Evolutionary conservation across 495 filamentous ascomycete genomes (phyloP), one percentile per base, ranked within the genome.

Genomic region (Xylaria venustula): DNA sequence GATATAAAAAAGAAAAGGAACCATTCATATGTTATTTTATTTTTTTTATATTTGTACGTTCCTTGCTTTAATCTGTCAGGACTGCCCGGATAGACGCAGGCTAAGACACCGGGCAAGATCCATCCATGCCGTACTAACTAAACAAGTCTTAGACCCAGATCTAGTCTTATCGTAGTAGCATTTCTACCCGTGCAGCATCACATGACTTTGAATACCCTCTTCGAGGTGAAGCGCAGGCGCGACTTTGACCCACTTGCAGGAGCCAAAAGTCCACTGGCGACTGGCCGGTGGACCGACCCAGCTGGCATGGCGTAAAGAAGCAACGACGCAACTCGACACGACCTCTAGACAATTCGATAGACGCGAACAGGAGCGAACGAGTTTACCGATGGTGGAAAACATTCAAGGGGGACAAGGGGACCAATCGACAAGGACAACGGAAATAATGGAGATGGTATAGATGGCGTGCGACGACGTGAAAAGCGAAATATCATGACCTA

Each of bases 401-500:
- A 44, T 7, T 34, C 3, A 23, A 47, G 14, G 15, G 22, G 26
- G 14, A 48, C 28, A 4, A 19, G 28, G 30, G 32, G 19, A 7
- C 36, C n/a, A 51, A 46, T 25, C 23, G 48, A 40, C 12, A 19
- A 56, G 19, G 46, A 30, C 6, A 7, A 56, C 6, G 3, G n/a
- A 15, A 4, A 44, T 5, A 15, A 44, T 3, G n/a, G 19, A 44
- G 19, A 23, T 37, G 23, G 55, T 61, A 42, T 62, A 47, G 34
- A 62, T 40, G 30, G 54, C 60, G 45, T 41, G 41, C 40, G 64
- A 41, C 64, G 62, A 61, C 45, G 68, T 64, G 67, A 62, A 40
- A 40, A 40, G 3, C 6, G 37, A 69, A 71, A n/a, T n/a, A n/a
- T 67, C 69, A 78, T 77, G 74, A 75, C 66, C 64, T 77, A 74